A percentile compares a stretch with the other conserved stretches of the same genome.
These are phyloP conservation scores for Acmispon strigosus DNA, from an alignment of 306 rosid genomes.

Conservation along the genomic window DNA sequence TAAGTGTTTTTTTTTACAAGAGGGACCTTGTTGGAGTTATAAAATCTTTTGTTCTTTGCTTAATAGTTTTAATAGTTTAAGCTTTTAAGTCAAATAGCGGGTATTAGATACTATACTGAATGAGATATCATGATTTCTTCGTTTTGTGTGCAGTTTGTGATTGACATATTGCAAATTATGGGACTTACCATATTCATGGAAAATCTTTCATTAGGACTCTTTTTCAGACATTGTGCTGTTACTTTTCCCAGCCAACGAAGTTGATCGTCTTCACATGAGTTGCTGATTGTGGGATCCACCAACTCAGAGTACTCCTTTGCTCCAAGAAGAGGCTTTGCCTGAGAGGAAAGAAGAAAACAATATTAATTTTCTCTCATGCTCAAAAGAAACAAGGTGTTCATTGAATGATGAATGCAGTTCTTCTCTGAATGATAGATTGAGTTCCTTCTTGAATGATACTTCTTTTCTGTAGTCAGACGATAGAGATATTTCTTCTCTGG, in stretches of 20 bases:
- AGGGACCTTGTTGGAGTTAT: neutral
- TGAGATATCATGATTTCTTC: neutral
- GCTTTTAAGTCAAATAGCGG: neutral
- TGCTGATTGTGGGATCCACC: constrained; percentile 31
- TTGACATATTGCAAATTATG: neutral
- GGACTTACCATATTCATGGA: constrained; percentile 39
- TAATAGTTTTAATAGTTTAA: neutral
- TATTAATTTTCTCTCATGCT: neutral
- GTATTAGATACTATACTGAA: neutral
- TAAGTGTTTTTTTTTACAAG: neutral
- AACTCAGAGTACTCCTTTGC: constrained; percentile 24
- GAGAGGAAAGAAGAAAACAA: neutral
- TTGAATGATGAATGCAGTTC: too few relatives aligned
- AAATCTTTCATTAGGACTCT: constrained; percentile 37
- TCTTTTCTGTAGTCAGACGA: too few relatives aligned
- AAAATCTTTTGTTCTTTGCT: neutral
- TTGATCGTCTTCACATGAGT: constrained; percentile 30
- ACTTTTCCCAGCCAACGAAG: constrained; percentile 33
- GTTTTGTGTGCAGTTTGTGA: neutral
- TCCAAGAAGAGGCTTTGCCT: constrained; percentile 42
- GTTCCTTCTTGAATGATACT: too few relatives aligned
- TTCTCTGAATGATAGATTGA: too few relatives aligned
- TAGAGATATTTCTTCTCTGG: too few relatives aligned
- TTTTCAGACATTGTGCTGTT: constrained; percentile 32
- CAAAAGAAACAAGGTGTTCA: constrained; percentile 1